Evolutionary conservation across 768 basidiomycete genomes (phyloP), one percentile per base, ranked within the genome.

Genomic region (Tricholoma sp.): DNA sequence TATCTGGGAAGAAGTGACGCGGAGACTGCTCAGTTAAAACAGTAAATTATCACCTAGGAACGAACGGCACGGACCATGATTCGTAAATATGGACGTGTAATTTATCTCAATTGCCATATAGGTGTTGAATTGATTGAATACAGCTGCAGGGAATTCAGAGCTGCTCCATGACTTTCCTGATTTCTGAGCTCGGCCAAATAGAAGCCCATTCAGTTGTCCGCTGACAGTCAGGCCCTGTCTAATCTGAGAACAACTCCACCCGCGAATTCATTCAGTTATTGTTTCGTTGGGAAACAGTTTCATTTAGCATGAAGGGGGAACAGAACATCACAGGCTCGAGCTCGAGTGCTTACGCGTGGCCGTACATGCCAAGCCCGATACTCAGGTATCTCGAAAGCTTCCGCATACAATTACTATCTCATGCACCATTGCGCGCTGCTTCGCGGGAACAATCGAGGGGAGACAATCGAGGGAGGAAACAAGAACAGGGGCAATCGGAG

Each of bases 1-100:
- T 13, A 78, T 84, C 59, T 85, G 83, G 84, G 71, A 78, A 54
- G 70, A 71, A 24, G 65, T 81, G 36, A 74, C 75, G n/a, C 69
- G 66, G 53, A 63, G 58, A 28, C 53, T 65, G 24, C 52, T 66
- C 17, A 47, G 54, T 33, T 66, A 28, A 52, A 41, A 48, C 47
- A n/a, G 11, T 32, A 18, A 49, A 48, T 5, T 13, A 6, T 47
- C 12, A 13, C 44, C 24, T 28, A 24, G 24, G 24, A 6, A 28
- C 17, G 44, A 29, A 24, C 28, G 6, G 9, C 47, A 49, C 47
- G n/a, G 47, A 49, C 32, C 29, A 32, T 32, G 13, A n/a, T 31
- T 29, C 29, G n/a, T 49, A 32, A 49, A 49, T 49, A 29, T 31
- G 17, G 28, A 6, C 45, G 13, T 13, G 15, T 7, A n/a, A 32